phyloP scores from a whole-genome alignment of 139 green algal species.

The Volvox reticuliferus region DNA sequence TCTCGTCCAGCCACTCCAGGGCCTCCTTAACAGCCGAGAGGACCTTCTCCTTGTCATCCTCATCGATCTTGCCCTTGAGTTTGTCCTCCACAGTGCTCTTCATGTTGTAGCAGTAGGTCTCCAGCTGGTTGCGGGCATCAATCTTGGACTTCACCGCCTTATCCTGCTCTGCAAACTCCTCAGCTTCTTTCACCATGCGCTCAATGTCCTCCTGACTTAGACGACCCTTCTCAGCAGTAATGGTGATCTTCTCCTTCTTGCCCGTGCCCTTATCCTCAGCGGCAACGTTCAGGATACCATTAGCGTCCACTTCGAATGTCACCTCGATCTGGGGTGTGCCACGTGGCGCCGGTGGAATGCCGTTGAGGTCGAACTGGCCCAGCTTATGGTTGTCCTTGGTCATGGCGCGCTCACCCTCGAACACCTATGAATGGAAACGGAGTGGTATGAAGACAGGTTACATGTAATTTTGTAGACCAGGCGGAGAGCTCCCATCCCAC shows the following conservation, averaged over 20 bases:
- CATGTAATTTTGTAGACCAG: no score
- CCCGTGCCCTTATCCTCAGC: constrained; percentile 90
- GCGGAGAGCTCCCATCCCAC: no score
- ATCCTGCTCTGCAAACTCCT: constrained; percentile 90
- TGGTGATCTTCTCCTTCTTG: constrained; percentile 89
- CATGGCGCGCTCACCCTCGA: constrained; percentile 89
- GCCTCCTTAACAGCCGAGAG: constrained; percentile 85
- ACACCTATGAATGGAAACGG: constrained; percentile 48
- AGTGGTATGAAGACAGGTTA: no score
- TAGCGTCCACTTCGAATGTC: constrained; percentile 93
- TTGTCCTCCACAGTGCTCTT: constrained; percentile 71
- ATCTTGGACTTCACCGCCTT: constrained; percentile 68
- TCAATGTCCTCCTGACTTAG: constrained; percentile 89
- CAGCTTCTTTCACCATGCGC: constrained; percentile 94
- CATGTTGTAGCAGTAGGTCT: constrained; percentile 81
- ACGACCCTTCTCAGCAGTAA: constrained; percentile 79
- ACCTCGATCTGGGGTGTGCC: constrained; percentile 92
- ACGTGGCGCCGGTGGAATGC: constrained; percentile 90
- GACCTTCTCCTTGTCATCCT: constrained; percentile 88
- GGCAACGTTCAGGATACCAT: constrained; percentile 93
- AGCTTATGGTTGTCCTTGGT: constrained; percentile 96
- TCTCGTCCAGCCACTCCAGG: constrained; percentile 92
- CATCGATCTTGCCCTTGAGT: constrained; percentile 84
- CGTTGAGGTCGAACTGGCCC: constrained; percentile 91
- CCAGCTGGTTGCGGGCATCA: constrained; percentile 72